These are phyloP conservation scores for Xeromyces bisporus DNA, from an alignment of 495 filamentous ascomycete genomes.

Conservation along the genomic window DNA sequence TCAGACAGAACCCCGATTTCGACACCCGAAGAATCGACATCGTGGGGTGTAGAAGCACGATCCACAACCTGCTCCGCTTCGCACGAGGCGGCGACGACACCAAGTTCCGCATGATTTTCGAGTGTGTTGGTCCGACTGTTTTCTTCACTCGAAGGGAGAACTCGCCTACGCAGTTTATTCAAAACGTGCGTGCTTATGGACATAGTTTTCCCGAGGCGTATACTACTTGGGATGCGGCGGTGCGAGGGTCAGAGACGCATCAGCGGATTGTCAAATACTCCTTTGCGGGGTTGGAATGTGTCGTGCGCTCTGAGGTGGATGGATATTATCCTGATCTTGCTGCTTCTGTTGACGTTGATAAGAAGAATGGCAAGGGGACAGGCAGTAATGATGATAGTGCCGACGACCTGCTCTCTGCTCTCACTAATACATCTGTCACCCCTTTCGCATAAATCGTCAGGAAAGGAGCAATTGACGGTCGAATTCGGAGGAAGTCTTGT, in stretches of 20 bases:
- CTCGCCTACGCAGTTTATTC: constrained; percentile 33
- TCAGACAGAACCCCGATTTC: constrained; percentile 19
- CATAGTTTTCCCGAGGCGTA: constrained; percentile 49
- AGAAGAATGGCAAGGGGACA: not conserved
- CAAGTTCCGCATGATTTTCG: constrained; percentile 41
- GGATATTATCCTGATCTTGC: constrained; percentile 30
- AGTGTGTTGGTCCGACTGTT: constrained; percentile 41
- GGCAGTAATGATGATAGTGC: not conserved
- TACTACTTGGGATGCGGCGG: constrained; percentile 37
- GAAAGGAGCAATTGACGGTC: constrained; percentile 1
- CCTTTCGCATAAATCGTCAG: not conserved
- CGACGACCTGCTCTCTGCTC: constrained; percentile 2
- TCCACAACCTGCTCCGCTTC: constrained; percentile 41
- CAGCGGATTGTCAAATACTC: constrained; percentile 44
- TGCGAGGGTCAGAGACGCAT: constrained; percentile 38
- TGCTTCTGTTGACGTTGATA: not conserved
- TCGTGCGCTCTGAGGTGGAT: constrained; percentile 47
- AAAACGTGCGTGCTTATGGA: constrained; percentile 38
- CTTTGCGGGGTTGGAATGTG: constrained; percentile 35
- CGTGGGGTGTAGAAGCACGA: constrained; percentile 42
- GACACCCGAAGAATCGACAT: constrained; percentile 32
- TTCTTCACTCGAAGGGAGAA: constrained; percentile 46
- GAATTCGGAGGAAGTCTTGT: constrained; percentile 2
- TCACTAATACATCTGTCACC: constrained; percentile 1
- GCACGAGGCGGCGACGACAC: constrained; percentile 24